Evolutionary conservation across 768 basidiomycete genomes (phyloP).

Genomic region (Mycena capillaripes): DNA sequence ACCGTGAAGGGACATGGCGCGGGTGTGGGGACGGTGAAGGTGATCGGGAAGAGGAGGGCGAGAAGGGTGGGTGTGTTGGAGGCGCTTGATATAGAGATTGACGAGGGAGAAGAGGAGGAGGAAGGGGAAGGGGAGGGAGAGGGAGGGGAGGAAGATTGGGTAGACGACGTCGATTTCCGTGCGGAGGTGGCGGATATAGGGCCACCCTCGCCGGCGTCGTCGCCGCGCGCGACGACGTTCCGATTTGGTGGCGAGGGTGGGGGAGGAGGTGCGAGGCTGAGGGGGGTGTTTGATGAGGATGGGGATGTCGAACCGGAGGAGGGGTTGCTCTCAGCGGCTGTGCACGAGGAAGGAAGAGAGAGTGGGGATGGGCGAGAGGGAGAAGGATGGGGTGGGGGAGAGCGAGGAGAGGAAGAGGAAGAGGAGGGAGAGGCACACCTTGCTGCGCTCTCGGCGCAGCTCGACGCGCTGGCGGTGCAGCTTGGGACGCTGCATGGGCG

Average conservation of each 20-base stretch:
- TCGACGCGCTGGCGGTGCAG: slow-evolving; percentile 19
- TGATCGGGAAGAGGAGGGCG: background rate
- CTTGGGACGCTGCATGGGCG: slow-evolving; percentile 15
- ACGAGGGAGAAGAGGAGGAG: background rate
- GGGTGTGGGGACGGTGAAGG: background rate
- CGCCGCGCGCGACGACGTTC: background rate
- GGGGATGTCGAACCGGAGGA: background rate
- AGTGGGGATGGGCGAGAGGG: background rate
- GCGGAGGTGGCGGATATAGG: slow-evolving; percentile 5
- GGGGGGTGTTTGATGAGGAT: background rate
- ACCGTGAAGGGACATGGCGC: background rate
- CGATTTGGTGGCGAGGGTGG: background rate
- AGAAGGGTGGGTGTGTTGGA: background rate
- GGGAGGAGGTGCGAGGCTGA: background rate
- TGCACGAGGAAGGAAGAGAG: background rate
- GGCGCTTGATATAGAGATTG: background rate
- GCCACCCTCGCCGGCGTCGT: no score
- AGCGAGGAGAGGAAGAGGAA: background rate
- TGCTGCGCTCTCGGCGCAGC: slow-evolving; percentile 8
- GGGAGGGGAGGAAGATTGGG: slow-evolving; percentile 7
- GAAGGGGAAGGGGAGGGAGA: background rate
- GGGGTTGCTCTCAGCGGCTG: no score
- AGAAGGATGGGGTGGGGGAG: background rate
- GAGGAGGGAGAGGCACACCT: background rate
- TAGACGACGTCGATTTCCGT: slow-evolving; percentile 20